Conservation (phyloP, 2,329 filamentous ascomycete species). For the Dothidotthia symphoricarpi region DNA sequence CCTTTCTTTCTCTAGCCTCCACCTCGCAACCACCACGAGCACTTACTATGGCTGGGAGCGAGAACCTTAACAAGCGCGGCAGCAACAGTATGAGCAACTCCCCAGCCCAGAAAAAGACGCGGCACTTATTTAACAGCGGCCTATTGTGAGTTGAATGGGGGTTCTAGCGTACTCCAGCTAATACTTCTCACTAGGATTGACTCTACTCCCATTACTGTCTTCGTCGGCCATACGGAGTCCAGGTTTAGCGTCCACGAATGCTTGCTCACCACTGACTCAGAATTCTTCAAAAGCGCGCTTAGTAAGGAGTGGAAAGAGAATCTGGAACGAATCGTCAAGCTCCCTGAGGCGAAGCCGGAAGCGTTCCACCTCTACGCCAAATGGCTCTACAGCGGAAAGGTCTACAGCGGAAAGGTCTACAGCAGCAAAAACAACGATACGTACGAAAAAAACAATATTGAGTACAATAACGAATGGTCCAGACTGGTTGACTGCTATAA, state of each 20-base stretch:
- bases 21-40: no score
- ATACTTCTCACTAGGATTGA: background rate
- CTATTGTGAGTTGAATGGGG: no score
- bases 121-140: no score
- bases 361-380: constrained; percentile 5
- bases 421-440: background rate
- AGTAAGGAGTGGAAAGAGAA: constrained; percentile 5
- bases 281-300: constrained; percentile 5
- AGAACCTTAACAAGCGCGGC: no score
- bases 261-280: constrained; percentile 1
- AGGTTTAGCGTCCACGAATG: constrained; percentile 3
- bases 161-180: no score
- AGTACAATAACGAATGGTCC: no score
- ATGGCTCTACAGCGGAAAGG: constrained; percentile 9
- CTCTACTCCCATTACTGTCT: background rate
- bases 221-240: background rate
- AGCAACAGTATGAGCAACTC: no score
- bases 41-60: no score
- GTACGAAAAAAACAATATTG: background rate
- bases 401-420: no score
- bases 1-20: no score
- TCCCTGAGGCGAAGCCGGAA: background rate
- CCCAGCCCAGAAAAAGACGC: no score
- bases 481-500: no score
- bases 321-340: background rate